Evolutionary conservation across 495 filamentous ascomycete genomes (phyloP), one percentile per base, ranked within the genome.

Genomic region (Xylona heveae): DNA sequence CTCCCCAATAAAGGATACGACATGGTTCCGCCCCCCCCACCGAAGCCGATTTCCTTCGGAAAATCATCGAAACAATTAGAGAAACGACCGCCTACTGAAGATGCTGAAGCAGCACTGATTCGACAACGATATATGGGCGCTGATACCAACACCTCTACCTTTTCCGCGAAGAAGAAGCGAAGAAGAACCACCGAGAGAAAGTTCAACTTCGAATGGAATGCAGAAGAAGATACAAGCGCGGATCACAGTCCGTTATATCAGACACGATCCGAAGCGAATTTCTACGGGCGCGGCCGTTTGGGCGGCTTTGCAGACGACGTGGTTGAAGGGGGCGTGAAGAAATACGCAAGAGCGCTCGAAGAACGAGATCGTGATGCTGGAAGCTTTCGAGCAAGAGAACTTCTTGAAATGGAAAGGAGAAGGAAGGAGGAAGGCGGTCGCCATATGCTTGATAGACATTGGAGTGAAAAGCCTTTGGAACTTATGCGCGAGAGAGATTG

Each of bases 141-240:
- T 7, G 80, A 92, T 30, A 68, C 77, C 38, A 79, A 80, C 38
- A 73, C 72, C 29, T 90, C 79, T 2, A 93, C 71, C 19, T 92
- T 93, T 46, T 90, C 82, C 0, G 82, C 81, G 6, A 90, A 92
- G 62, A 95, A 95, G 64, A 97, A 95, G 59, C 67, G 85, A 30
- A 74, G 75, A 50, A 64, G 90, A 39, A 92, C 84, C 1, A 83
- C 81, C 6, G 85, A 93, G 49, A 79, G 84, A 53, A 94, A 95
- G 47, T 97, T 97, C 62, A 97, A 94, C 46, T 95, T 99, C 42
- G 88, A 95, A 49, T 99, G 88, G 88, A 91, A 92, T 41, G 62
- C 68, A 2, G 83, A 94, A 43, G 88, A 99, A 43, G 88, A 99
- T 50, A 99, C 88, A 9, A 91, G 78, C 38, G 59, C 59, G 2